These are phyloP conservation scores for Penicillium samsonianum DNA, from an alignment of 495 filamentous ascomycete genomes.

Conservation along the genomic window DNA sequence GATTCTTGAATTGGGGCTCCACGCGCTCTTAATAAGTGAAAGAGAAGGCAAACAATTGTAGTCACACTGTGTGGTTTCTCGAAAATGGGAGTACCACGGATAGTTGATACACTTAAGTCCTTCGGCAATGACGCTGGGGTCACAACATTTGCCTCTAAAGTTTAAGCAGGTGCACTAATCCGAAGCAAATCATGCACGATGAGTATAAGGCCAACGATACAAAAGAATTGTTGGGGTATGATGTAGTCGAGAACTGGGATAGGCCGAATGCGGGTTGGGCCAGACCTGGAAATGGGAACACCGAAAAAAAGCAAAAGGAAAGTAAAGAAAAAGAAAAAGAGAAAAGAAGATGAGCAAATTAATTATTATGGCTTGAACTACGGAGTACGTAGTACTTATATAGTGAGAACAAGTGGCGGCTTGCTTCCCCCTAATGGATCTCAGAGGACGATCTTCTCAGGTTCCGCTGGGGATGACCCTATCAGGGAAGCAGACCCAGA, in stretches of 20 bases:
- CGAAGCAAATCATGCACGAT: conserved; percentile 4
- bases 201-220: neutral
- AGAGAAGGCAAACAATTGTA: neutral
- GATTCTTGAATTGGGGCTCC: neutral
- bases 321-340: conserved; percentile 5
- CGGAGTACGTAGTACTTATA: conserved; percentile 13
- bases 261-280: conserved; percentile 29
- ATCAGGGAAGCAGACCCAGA: conserved; percentile 3
- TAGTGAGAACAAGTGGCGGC: neutral
- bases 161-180: neutral
- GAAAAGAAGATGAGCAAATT: neutral
- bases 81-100: conserved; percentile 1
- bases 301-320: conserved; percentile 15
- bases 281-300: conserved; percentile 17
- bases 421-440: neutral
- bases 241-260: conserved; percentile 25
- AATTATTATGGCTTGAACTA: conserved; percentile 1
- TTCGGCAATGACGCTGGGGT: conserved; percentile 13
- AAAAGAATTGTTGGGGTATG: conserved; percentile 21
- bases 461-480: neutral
- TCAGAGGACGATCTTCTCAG: conserved; percentile 8
- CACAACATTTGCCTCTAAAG: conserved; percentile 18
- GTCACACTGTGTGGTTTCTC: neutral
- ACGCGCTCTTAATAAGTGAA: neutral
- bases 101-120: conserved; percentile 7